A percentile compares a stretch with the other conserved stretches of the same genome.
Conservation (phyloP, 108 stramenopile species). For the Mayamaea pseudoterrestris region DNA sequence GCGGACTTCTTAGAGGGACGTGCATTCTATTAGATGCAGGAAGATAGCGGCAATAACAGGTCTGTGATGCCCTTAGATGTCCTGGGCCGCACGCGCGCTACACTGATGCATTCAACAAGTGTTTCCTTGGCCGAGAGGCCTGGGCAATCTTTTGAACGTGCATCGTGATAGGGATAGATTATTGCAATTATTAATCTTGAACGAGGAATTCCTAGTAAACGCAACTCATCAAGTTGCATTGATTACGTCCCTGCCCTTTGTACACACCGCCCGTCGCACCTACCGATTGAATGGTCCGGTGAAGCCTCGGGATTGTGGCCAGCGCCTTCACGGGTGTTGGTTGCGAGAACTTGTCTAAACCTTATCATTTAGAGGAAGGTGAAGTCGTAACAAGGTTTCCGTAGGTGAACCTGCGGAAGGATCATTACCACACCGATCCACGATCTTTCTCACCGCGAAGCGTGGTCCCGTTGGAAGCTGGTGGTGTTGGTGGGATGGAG, state of each 20-base stretch:
- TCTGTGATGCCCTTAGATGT: conserved; percentile 99
- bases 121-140: conserved; percentile 87
- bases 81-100: conserved; percentile 97
- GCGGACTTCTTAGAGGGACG: conserved; percentile 92
- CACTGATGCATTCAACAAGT: conserved; percentile 94
- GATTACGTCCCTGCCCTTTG: conserved; percentile 44
- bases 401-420: conserved; percentile 99
- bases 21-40: conserved; percentile 83
- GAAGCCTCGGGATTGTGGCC: conserved; percentile 86
- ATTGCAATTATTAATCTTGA: conserved; percentile 99
- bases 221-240: conserved; percentile 92
- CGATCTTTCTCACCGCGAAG: conserved; percentile 28
- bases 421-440: conserved; percentile 89
- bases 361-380: conserved; percentile 93
- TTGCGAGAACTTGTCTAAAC: conserved; percentile 78
- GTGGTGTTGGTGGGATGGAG: too few species aligned
- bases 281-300: conserved; percentile 98
- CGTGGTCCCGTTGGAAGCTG: too few species aligned
- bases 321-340: conserved; percentile 54
- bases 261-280: conserved; percentile 99
- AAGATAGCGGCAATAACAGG: conserved; percentile 97
- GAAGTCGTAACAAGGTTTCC: conserved; percentile 99
- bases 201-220: conserved; percentile 99
- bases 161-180: conserved; percentile 99
- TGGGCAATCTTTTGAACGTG: conserved; percentile 95